These are phyloP conservation scores for Sarocladium strictum DNA, from an alignment of 2,329 filamentous ascomycete genomes.

Conservation along the genomic window DNA sequence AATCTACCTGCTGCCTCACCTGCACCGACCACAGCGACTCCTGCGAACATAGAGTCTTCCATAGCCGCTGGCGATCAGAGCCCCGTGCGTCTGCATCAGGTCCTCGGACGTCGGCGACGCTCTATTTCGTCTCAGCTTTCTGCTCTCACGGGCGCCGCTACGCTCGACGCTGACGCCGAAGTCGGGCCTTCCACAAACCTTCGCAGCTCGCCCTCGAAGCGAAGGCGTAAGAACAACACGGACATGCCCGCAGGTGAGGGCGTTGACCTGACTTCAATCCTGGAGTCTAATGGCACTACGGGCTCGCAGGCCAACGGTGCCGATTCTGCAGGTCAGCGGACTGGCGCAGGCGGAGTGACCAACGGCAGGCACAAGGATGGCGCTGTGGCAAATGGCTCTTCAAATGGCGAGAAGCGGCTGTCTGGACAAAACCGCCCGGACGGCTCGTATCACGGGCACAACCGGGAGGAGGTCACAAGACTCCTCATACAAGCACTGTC, in stretches of 20 bases:
- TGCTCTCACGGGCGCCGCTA: not conserved
- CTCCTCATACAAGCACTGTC: conserved; percentile 86
- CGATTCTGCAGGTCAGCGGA: conserved; percentile 19
- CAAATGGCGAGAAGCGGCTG: conserved; percentile 24
- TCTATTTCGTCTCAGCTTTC: conserved; percentile 26
- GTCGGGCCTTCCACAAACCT: conserved; percentile 6
- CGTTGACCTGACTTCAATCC: conserved; percentile 35
- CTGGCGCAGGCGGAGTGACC: conserved; percentile 21
- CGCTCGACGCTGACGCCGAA: conserved; percentile 14
- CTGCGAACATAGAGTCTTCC: conserved; percentile 36
- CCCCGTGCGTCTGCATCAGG: conserved; percentile 22
- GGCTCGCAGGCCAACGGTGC: conserved; percentile 32
- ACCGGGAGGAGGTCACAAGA: conserved; percentile 86
- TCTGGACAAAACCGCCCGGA: conserved; percentile 14
- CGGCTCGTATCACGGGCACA: conserved; percentile 69
- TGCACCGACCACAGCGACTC: conserved; percentile 21
- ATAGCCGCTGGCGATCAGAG: conserved; percentile 19
- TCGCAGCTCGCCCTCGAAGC: conserved; percentile 25
- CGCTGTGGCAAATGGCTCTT: conserved; percentile 49
- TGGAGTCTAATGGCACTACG: conserved; percentile 54
- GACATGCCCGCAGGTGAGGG: conserved; percentile 61
- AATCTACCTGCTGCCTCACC: conserved; percentile 10
- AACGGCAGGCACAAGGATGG: conserved; percentile 44
- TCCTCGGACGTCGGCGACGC: conserved; percentile 53
- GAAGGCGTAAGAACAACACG: conserved; percentile 49